Conservation (phyloP, 2,329 filamentous ascomycete species). For the Diaporthe vaccinii region DNA sequence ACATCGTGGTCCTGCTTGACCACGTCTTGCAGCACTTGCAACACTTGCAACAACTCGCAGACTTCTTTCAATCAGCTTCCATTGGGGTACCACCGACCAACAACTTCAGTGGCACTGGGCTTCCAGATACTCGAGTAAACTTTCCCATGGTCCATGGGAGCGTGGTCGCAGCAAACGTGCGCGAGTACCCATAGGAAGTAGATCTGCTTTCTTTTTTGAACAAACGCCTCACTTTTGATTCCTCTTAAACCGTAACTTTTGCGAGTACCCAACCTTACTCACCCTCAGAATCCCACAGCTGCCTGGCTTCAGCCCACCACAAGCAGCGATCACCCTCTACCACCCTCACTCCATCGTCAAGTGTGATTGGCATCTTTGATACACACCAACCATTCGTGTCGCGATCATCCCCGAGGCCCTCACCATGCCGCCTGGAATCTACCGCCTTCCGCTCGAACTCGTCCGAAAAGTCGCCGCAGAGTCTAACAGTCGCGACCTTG, state of each 20-base stretch:
- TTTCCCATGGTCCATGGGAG: not conserved
- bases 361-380: not conserved
- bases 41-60: too few species aligned
- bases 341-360: not conserved
- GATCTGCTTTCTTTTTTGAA: not conserved
- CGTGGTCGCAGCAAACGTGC: not conserved
- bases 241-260: not conserved
- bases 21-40: not conserved
- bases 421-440: constrained; percentile 2
- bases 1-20: not conserved
- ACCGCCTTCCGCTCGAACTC: not conserved
- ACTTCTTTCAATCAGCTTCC: not conserved
- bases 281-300: not conserved
- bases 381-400: not conserved
- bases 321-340: not conserved
- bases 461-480: not conserved
- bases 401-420: not conserved
- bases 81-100: not conserved
- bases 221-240: not conserved
- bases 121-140: not conserved
- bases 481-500: not conserved
- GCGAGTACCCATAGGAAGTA: not conserved
- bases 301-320: not conserved
- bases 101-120: not conserved
- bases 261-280: not conserved